Conservation (phyloP, 73 alveolate species). For the Paraurostyla sp. region DNA sequence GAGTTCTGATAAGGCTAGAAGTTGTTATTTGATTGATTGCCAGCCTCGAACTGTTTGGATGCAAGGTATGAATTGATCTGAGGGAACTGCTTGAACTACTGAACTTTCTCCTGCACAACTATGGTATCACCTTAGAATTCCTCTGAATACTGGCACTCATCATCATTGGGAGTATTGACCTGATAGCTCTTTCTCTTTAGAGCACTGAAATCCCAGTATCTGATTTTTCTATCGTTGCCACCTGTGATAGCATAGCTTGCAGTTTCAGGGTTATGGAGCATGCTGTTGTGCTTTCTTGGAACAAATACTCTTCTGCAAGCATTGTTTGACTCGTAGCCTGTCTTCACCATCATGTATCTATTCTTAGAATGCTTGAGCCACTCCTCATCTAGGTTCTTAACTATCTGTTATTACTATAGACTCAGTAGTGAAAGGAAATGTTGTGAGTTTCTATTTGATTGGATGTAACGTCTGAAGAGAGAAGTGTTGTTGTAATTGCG, state of each 20-base stretch:
- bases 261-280: slow-evolving; percentile 56
- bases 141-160: slow-evolving; percentile 63
- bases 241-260: slow-evolving; percentile 68
- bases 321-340: slow-evolving; percentile 13
- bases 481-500: neutral
- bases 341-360: slow-evolving; percentile 61
- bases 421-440: neutral
- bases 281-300: slow-evolving; percentile 41
- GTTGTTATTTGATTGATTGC: neutral
- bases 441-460: slow-evolving; percentile 1
- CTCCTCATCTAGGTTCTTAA: slow-evolving; percentile 63
- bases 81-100: slow-evolving; percentile 16
- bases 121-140: slow-evolving; percentile 53
- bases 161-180: slow-evolving; percentile 69
- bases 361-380: slow-evolving; percentile 61
- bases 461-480: slow-evolving; percentile 11
- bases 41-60: neutral
- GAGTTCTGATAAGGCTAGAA: slow-evolving; percentile 22
- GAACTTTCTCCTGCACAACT: slow-evolving; percentile 64
- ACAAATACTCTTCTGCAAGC: slow-evolving; percentile 59
- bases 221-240: slow-evolving; percentile 66
- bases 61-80: slow-evolving; percentile 12
- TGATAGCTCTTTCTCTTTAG: slow-evolving; percentile 29
- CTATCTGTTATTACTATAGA: neutral
- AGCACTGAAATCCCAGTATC: slow-evolving; percentile 71